Base-by-base conservation (phyloP, 2,329 filamentous ascomycete genomes). In the Penicillium capsulatum region DNA sequence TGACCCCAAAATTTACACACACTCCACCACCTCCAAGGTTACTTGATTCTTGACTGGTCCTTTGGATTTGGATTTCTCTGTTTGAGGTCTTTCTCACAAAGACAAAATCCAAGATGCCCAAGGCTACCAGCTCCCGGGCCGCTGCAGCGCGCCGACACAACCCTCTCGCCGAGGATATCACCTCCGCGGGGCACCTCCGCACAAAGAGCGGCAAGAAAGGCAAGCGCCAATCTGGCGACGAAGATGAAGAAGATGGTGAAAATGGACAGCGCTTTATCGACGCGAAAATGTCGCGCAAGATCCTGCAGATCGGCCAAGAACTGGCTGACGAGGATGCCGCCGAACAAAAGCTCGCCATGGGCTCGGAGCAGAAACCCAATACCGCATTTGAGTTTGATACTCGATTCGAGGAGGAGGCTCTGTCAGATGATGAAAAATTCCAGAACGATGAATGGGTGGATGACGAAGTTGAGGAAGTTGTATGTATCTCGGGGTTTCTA, bases 241-340 rank as follows among this genome's bases (percentile, higher is more conserved):
- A 74, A 35, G 77, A n/a, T n/a, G n/a, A 58, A n/a, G 48, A 78
- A 43, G 76, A 80, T 22, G 74, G 77, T 20, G 73, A 75, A 7
- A 76, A 80, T 42, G 75, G 78, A 44, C 80, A 85, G 45, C 72
- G 76, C 49, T 97, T 84, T 58, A 80, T 98, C 45, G 90, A 96
- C 64, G 82, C 89, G 42, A 90, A 87, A 63, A 82, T 90, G 13
- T 95, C 91, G 41, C 79, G 83, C 54, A 89, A 87, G 57, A 98
- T 98, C 61, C 64, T 98, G 45, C 80, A 85, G 52, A 87, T 97
- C 55, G 91, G 91, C 39, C 85, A 90, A 57, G 87, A 95, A 60
- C 73, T 98, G 10, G 83, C 81, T 10, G 87, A 92, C 29, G 91
- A 97, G 63, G 87, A 91, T 39, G 76, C 76, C 40, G 71, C 73